Evolutionary conservation across 2,329 filamentous ascomycete species (phyloP), one percentile per base, ranked within the genome.

Genomic region (Eutypa lata): DNA sequence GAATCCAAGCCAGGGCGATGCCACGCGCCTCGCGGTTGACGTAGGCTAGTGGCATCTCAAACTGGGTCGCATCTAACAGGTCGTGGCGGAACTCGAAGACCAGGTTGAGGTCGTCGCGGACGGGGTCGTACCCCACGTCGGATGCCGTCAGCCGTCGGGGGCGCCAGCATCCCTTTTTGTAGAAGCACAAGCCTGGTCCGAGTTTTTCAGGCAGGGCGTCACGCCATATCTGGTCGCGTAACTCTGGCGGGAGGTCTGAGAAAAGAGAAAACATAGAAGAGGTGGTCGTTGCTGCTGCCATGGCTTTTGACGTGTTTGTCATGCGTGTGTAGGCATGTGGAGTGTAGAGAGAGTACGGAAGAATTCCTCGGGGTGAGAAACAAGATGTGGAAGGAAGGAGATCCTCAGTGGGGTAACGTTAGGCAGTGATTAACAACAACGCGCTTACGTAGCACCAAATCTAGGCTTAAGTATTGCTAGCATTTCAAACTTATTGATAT

Each of bases 1-100:
- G 55, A 40, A 48, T 35, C 61, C 61, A 63, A 19, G 38, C 13
- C 22, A 54, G 45, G 22, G 57, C 60, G 21, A 57, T 37, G 22
- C 31, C 28, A 21, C 51, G 61, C 40, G 60, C 58, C 43, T 63
- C 61, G 28, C 43, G 53, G 51, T 60, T 61, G 49, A 61, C 61
- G 18, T 55, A 52, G 47, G 50, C 54, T 16, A 60, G 22, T 28
- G 59, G 57, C 10, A 63, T 47, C 13, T 61, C 53, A 31, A 62
- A 43, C 22, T 51, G 33, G 21, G 50, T 18, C 16, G 49, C 44
- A 18, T 53, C 51, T 10, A 62, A 43, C 22, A 50, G 26, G 2
- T 53, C 52, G 40, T 54, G 48, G 19, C 42, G 44, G 43, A 62
- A 61, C 45, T 60, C 54, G n/a, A 56, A 49, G 47, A 46, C 28